Conservation (phyloP, 192 early-diverging fungal species). For the Gorgonomyces haynaldii region DNA sequence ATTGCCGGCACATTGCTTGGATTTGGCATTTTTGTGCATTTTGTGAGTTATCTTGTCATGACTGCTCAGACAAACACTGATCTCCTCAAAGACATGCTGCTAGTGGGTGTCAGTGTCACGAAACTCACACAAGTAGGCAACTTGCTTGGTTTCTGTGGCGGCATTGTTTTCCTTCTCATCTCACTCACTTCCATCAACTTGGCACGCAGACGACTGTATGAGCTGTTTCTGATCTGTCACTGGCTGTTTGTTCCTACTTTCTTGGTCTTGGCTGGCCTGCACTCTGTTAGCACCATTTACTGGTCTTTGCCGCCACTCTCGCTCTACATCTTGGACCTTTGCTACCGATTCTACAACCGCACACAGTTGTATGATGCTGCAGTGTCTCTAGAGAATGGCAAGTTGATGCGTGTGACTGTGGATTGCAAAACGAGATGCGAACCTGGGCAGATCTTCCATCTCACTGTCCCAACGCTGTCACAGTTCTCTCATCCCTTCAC, state of each 20-base stretch:
- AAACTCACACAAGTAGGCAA: not conserved
- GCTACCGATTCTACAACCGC: not conserved
- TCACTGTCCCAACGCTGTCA: not conserved
- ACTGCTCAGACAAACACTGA: not conserved
- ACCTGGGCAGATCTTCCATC: constrained; percentile 1
- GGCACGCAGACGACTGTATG: not conserved
- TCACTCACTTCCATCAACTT: not conserved
- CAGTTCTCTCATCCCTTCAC: not conserved
- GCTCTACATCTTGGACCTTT: not conserved
- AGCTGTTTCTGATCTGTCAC: not conserved
- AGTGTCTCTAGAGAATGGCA: not conserved
- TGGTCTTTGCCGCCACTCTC: not conserved
- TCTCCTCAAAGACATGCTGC: not conserved
- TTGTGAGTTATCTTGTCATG: not conserved
- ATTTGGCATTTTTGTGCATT: not conserved
- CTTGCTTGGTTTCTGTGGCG: not conserved
- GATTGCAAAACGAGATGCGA: not conserved
- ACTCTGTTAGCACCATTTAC: not conserved
- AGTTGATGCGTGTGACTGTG: not conserved
- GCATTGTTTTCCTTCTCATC: not conserved
- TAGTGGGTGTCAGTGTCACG: not conserved
- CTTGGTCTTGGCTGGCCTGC: not conserved
- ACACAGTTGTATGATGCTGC: not conserved
- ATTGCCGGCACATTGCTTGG: constrained; percentile 3
- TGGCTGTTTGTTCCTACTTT: not conserved